Percentiles rank a stretch among this genome's conserved stretches.
phyloP scores from a whole-genome alignment of 2,329 filamentous ascomycete genomes.

The Mycosphaerella arachidis region DNA sequence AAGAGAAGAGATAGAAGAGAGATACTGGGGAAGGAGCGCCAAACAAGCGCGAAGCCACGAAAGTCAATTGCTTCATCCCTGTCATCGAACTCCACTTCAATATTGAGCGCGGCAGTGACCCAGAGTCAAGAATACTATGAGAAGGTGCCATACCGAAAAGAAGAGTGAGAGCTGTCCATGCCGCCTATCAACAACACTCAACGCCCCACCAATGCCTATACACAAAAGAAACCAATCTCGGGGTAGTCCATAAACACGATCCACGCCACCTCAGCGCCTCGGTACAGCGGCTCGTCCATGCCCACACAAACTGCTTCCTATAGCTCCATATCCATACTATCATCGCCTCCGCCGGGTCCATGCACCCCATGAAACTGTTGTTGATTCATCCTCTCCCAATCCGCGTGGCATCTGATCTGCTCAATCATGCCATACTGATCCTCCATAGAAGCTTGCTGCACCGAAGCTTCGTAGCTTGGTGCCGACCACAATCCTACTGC shows the following conservation, averaged over 20 bases:
- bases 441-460: conserved; percentile 53
- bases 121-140: neutral
- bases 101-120: neutral
- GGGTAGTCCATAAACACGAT: neutral
- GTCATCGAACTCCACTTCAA: neutral
- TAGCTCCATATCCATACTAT: conserved; percentile 30
- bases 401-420: conserved; percentile 49
- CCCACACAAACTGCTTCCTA: conserved; percentile 8
- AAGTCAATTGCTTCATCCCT: neutral
- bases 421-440: conserved; percentile 63
- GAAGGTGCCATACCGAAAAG: neutral
- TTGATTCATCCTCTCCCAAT: conserved; percentile 36
- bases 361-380: conserved; percentile 18
- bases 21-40: neutral
- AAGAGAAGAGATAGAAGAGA: neutral
- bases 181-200: neutral
- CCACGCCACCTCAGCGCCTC: neutral
- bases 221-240: neutral
- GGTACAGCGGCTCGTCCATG: neutral
- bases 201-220: neutral
- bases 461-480: conserved; percentile 22
- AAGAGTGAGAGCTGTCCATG: neutral
- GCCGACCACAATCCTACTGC: conserved; percentile 38
- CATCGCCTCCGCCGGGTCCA: conserved; percentile 15
- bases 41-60: neutral